Percentiles rank a stretch among this genome's conserved stretches.
Conservation (phyloP, 2,329 filamentous ascomycete genomes). For the Scleromitrula shiraiana region DNA sequence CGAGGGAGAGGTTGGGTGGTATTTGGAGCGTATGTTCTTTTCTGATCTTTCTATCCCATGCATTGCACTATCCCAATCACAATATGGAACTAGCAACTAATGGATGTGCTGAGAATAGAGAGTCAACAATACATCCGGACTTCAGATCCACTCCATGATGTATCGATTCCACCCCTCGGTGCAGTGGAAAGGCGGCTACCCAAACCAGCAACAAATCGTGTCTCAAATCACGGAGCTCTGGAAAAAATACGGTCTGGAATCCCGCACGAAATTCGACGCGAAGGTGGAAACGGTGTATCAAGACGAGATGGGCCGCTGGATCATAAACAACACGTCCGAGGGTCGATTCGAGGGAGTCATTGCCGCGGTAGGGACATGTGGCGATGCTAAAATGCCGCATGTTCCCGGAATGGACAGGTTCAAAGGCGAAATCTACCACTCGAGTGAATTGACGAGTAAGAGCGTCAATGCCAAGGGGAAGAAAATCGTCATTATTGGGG, state of each 20-base stretch:
- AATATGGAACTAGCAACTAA: not conserved
- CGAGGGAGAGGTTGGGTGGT: constrained; percentile 59
- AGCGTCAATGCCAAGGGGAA: constrained; percentile 64
- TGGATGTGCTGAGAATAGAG: constrained; percentile 36
- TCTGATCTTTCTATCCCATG: not conserved
- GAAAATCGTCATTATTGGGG: constrained; percentile 67
- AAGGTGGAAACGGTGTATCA: constrained; percentile 62
- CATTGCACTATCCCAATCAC: not conserved
- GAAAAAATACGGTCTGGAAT: constrained; percentile 64
- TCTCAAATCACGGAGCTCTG: constrained; percentile 64
- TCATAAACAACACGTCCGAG: constrained; percentile 63
- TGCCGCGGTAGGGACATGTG: constrained; percentile 72
- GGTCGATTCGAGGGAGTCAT: constrained; percentile 74
- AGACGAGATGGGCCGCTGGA: constrained; percentile 62
- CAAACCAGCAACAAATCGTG: constrained; percentile 67
- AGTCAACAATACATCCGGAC: constrained; percentile 73
- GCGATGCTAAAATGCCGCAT: constrained; percentile 64
- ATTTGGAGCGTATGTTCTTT: constrained; percentile 62
- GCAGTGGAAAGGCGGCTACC: constrained; percentile 68
- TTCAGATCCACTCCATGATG: constrained; percentile 82
- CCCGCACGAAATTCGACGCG: constrained; percentile 64
- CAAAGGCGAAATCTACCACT: constrained; percentile 66
- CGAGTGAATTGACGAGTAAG: constrained; percentile 65
- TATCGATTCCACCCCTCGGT: constrained; percentile 81
- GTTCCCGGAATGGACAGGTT: constrained; percentile 66